These are phyloP conservation scores for Passiflora organensis DNA, from an alignment of 345 rosid genomes.

Conservation along the genomic window DNA sequence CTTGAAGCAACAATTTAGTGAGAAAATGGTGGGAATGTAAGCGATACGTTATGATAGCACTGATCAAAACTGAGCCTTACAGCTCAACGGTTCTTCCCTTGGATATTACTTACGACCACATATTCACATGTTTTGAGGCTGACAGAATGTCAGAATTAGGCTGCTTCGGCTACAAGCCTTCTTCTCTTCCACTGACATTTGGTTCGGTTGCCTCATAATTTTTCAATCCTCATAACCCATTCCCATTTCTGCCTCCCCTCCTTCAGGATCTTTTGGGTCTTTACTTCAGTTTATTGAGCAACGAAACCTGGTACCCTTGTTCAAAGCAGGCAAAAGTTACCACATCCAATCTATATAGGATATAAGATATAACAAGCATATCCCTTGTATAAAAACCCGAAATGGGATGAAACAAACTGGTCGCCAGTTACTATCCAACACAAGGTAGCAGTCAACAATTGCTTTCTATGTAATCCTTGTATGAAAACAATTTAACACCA, in stretches of 20 bases:
- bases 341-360: not conserved
- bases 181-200: not conserved
- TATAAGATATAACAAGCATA: not conserved
- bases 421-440: not conserved
- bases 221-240: too few species aligned
- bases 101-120: not conserved
- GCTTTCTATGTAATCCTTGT: not conserved
- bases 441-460: not conserved
- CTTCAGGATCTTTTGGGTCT: not conserved
- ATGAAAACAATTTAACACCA: not conserved
- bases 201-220: too few species aligned
- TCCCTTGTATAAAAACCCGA: too few species aligned
- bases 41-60: conserved; percentile 16
- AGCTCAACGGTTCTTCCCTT: conserved; percentile 22
- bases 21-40: conserved; percentile 23
- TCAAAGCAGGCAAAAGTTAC: not conserved
- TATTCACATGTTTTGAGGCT: conserved; percentile 4
- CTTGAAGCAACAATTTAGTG: conserved; percentile 37
- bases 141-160: conserved; percentile 6
- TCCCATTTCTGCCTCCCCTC: not conserved
- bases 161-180: conserved; percentile 21
- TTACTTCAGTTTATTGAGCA: not conserved
- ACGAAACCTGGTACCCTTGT: not conserved
- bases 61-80: conserved; percentile 22
- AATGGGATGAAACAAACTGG: not conserved